phyloP scores from a whole-genome alignment of 257 asterid species.

The Fraxinus cuspidata region DNA sequence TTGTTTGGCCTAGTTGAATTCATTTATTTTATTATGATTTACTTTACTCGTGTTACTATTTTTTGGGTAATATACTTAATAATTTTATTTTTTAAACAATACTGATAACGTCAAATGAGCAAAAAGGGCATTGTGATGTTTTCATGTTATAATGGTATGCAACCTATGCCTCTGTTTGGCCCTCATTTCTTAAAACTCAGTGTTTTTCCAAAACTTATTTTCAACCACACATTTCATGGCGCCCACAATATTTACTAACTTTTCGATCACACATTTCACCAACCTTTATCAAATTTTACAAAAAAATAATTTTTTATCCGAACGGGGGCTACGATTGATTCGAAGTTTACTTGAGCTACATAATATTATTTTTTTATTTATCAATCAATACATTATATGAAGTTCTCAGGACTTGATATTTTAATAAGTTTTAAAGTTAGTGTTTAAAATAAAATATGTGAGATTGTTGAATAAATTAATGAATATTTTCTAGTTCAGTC shows the following conservation, averaged over 20 bases:
- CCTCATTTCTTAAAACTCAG: no score
- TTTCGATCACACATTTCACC: background rate
- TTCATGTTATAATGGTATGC: background rate
- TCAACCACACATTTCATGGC: conserved; percentile 34
- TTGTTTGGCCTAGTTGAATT: background rate
- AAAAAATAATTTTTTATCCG: background rate
- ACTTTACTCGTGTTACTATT: background rate
- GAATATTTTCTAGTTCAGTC: background rate
- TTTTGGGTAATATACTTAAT: background rate
- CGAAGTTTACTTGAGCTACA: no score
- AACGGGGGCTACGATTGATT: no score
- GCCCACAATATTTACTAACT: conserved; percentile 34
- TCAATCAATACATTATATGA: no score
- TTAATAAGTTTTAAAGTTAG: no score
- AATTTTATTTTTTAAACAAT: background rate
- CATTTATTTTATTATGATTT: background rate
- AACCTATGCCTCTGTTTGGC: background rate
- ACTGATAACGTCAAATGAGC: background rate
- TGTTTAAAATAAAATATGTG: background rate
- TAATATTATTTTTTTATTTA: no score
- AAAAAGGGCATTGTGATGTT: background rate
- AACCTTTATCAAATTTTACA: background rate
- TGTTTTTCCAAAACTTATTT: no score
- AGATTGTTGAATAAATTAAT: background rate
- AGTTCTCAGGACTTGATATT: no score